Base-by-base conservation (phyloP, 2,329 filamentous ascomycete species). In the Aspergillus novoparasiticus region DNA sequence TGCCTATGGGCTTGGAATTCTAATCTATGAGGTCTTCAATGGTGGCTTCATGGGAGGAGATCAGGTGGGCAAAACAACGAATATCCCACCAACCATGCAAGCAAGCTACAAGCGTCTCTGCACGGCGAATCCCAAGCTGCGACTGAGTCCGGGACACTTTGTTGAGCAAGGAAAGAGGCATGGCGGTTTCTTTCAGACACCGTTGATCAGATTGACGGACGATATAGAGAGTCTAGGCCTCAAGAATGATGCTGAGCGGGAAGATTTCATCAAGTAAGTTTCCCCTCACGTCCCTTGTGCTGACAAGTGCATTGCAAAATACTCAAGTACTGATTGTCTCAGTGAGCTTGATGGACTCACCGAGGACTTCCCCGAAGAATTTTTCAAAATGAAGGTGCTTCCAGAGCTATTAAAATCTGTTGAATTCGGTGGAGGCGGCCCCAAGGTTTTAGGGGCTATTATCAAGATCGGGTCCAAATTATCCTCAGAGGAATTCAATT, bases 391-490 rank as follows among this genome's bases (percentile, higher is more conserved):
- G 85, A 99, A 98, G 74, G 89, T 99, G 4, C 84, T 99, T 10
- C 95, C 95, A 0, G 95, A 99, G 75, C 82, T 99, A 34, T 85
- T 99, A n/a, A 99, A 98, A 75, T 97, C 94, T 0, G 93, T 98
- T n/a, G 95, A 99, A 73, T 99, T 97, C 76, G 95, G 95, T 9
- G 95, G 94, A 12, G 95, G 95, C 32, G 95, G 95, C 0, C 92
- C 94, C 0, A 96, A 96, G 73, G 94, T 96, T 0, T 91, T 99
- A 64, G 82, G 85, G 1, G 89, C 96, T 1, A 92, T 97, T 46
- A 88, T 98, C 83, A 96, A 96, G 74, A 97, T 99, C 70, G 89
- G 93, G 4, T 83, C 89, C 8, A 98, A 97, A 74, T 82, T 99
- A 46, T 88, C 91, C 2, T 90, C 90, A 64, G 95, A 98, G 11